phyloP scores from a whole-genome alignment of 2,329 filamentous ascomycete species.

The Ophiostoma himal-ulmi region DNA sequence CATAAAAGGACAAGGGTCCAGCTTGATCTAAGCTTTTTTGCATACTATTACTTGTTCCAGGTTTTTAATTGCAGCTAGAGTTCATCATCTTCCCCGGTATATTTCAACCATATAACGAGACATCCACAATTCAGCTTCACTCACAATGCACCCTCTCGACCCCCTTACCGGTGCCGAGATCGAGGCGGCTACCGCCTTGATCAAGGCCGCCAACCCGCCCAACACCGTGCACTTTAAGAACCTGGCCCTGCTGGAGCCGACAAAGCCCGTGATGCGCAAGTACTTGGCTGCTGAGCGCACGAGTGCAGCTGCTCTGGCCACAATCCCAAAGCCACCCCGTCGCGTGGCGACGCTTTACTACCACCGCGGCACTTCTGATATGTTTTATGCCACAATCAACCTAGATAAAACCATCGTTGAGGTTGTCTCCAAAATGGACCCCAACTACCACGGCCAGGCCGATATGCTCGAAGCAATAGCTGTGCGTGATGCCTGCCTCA shows the following conservation, averaged over 20 bases:
- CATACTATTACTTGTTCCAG: background rate
- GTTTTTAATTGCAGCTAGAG: background rate
- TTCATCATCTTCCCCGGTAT: background rate
- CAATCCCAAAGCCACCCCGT: constrained; percentile 37
- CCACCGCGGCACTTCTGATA: constrained; percentile 21
- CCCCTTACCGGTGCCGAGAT: constrained; percentile 20
- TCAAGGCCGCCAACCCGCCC: constrained; percentile 15
- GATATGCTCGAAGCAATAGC: constrained; percentile 32
- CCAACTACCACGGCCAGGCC: constrained; percentile 28
- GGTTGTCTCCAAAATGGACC: constrained; percentile 32
- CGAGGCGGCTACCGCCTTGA: constrained; percentile 15
- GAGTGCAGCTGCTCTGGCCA: constrained; percentile 30
- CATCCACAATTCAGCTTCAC: background rate
- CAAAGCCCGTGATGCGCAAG: constrained; percentile 41
- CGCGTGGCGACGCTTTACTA: constrained; percentile 30
- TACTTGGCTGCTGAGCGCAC: constrained; percentile 39
- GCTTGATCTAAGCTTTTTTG: background rate
- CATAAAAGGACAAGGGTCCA: background rate
- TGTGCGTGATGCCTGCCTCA: constrained; percentile 33
- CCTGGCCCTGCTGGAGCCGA: constrained; percentile 46
- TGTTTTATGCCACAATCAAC: constrained; percentile 25
- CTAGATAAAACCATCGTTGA: constrained; percentile 1
- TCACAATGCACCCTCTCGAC: constrained; percentile 17
- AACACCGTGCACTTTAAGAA: constrained; percentile 40
- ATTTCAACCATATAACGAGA: no score